Evolutionary conservation across 176 grass and related monocot genomes (phyloP), one percentile per base, ranked within the genome.

Genomic region (Avena sativa): DNA sequence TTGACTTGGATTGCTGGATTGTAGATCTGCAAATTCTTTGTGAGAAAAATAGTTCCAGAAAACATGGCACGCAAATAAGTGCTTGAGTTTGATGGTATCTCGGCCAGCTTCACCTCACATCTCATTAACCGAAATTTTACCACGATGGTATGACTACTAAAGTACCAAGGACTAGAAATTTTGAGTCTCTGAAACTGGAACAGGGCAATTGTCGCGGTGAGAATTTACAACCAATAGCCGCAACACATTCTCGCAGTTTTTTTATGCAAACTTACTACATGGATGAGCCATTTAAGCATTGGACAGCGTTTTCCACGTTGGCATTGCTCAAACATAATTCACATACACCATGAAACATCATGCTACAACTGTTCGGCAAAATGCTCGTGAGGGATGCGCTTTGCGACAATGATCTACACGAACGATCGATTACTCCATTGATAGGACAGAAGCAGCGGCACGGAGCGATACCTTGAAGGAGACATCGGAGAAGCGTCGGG

Each of bases 21-120:
- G 89, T 94, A 99, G 65, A 99, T 81, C 94, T 98, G 88, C 71
- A 88, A 59, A 75, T 61, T 88, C 12, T 51, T 16, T 78, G 69
- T 81, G 53, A 73, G 73, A 49, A 63, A 84, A 2, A 57, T 17
- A 15, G 51, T 20, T 14, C 23, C 44, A 71, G 4, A 78, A 50
- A 73, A 28, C 12, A 78, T 36, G 23, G 3, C 6, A 40, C 55
- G 26, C 62, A 79, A 77, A 71, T 85, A 65, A 65, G 23, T n/a
- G 8, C 0, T 20, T 15, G 10, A 53, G 25, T 6, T 43, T 14
- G 23, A 51, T 11, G 21, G 10, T 19, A 17, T 64, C 16, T 48
- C 75, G 12, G 8, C 50, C 2, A 20, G 69, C 13, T 84, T 63
- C 26, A 40, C 50, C 74, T 32, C 74, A 36, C 43, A 88, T 58